Conservation (phyloP, 768 basidiomycete genomes). For the Austroboletus eburneus region DNA sequence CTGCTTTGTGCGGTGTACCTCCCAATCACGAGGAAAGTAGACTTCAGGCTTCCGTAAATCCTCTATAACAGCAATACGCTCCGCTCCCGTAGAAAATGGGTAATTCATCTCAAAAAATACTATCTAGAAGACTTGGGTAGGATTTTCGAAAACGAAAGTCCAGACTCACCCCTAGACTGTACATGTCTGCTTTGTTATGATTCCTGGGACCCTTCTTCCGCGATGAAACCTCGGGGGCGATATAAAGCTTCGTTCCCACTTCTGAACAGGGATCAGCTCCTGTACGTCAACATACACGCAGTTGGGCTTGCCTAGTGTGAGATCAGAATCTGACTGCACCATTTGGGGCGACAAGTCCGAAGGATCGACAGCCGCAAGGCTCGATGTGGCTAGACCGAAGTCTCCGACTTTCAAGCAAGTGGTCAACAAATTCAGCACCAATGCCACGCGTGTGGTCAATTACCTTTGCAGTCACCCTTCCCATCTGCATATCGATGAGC, state of each 20-base stretch:
- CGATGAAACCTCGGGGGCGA: slow-evolving; percentile 85
- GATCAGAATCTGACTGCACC: slow-evolving; percentile 51
- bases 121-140: slow-evolving; percentile 49
- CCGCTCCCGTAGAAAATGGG: slow-evolving; percentile 72
- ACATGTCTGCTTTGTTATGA: slow-evolving; percentile 90
- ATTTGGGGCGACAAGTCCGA: slow-evolving; percentile 54
- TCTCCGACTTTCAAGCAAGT: slow-evolving; percentile 62
- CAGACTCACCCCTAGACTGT: slow-evolving; percentile 77
- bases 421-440: background rate
- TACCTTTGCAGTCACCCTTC: slow-evolving; percentile 80
- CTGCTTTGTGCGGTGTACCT: slow-evolving; percentile 53
- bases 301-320: slow-evolving; percentile 60
- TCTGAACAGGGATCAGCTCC: slow-evolving; percentile 38
- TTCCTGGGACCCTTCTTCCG: slow-evolving; percentile 60
- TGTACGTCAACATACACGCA: background rate
- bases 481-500: slow-evolving; percentile 47
- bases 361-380: slow-evolving; percentile 73
- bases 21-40: slow-evolving; percentile 77
- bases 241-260: slow-evolving; percentile 89
- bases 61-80: slow-evolving; percentile 81
- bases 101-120: slow-evolving; percentile 99
- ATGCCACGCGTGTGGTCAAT: background rate
- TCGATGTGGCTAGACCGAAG: slow-evolving; percentile 87
- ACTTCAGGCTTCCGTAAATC: slow-evolving; percentile 69
- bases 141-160: background rate